Evolutionary conservation across 768 basidiomycete species (phyloP), one percentile per base, ranked within the genome.

Genomic region (Panaeolus papilionaceus): DNA sequence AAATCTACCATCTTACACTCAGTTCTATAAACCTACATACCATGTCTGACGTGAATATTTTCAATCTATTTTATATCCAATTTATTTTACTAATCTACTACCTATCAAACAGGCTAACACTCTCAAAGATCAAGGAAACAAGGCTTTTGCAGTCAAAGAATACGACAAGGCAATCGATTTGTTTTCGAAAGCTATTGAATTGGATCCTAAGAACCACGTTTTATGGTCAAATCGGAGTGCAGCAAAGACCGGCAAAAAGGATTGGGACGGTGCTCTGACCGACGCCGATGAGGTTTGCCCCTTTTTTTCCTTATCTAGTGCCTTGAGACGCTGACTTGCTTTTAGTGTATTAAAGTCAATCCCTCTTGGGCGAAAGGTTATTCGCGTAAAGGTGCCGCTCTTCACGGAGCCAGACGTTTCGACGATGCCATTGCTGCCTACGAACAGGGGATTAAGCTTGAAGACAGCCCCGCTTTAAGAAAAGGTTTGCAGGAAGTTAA

Each of bases 141-240:
- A 96, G 75, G 95, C 96, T 23, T 98, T 98, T 80, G 85, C 92
- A 44, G 94, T 94, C 65, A 98, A 95, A 77, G 88, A 98, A 73
- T 98, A 93, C 80, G 90, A 94, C 81, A 89, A 85, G 73, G 96
- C 96, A 7, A 93, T 94, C 82, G 86, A 91, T 75, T 81, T 92
- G 61, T 95, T 94, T 79, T 84, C 88, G 4, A 85, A 94, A 74
- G 96, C 93, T 20, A 92, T 98, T 75, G 88, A 85, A 61, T 73
- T 96, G 72, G 95, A 98, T 79, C 83, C 91, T 2, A 83, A 82
- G 42, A 97, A 97, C 75, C 91, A 92, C 78, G 96, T 98, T 64
- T 82, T 98, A 9, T 98, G 87, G 80, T 97, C 95, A 16, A 98
- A 98, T 76, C 86, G 96, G 67, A 96, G 94, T 73, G 96, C 96